Conservation (phyloP, 2,329 filamentous ascomycete species). For the Cladophialophora immunda region DNA sequence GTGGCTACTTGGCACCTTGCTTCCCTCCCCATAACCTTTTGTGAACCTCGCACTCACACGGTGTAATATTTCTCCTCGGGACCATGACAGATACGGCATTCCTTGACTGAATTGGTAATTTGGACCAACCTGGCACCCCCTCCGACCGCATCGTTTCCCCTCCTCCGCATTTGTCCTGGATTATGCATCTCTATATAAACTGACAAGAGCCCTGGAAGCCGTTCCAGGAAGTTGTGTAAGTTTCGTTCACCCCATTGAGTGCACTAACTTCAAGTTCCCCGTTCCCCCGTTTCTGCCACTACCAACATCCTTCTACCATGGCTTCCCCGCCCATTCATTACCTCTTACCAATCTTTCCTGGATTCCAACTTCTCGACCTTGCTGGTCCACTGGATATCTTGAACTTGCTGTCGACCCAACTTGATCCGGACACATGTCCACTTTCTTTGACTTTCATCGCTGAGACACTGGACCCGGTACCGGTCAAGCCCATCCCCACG, state of each 20-base stretch:
- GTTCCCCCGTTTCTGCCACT: neutral
- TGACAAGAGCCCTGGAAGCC: neutral
- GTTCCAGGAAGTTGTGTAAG: neutral
- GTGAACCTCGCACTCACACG: neutral
- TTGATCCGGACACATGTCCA: conserved; percentile 31
- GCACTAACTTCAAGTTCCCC: neutral
- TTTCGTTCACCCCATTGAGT: neutral
- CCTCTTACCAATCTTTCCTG: conserved; percentile 47
- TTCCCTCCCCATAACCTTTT: neutral
- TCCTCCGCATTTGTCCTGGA: neutral
- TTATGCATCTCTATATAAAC: neutral
- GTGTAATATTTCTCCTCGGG: neutral
- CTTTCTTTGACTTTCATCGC: conserved; percentile 45
- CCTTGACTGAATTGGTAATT: neutral
- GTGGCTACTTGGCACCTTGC: neutral
- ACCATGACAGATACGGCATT: neutral
- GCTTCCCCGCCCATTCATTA: conserved; percentile 29
- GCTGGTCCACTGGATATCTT: conserved; percentile 60
- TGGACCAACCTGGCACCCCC: neutral
- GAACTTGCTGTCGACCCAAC: conserved; percentile 44
- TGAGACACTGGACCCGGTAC: conserved; percentile 46
- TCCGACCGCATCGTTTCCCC: neutral
- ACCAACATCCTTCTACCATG: conserved; percentile 8
- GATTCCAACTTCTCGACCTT: conserved; percentile 54
- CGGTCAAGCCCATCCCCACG: conserved; percentile 40